These are phyloP conservation scores for Botrytis byssoidea DNA, from an alignment of 2,329 filamentous ascomycete genomes.

Conservation along the genomic window DNA sequence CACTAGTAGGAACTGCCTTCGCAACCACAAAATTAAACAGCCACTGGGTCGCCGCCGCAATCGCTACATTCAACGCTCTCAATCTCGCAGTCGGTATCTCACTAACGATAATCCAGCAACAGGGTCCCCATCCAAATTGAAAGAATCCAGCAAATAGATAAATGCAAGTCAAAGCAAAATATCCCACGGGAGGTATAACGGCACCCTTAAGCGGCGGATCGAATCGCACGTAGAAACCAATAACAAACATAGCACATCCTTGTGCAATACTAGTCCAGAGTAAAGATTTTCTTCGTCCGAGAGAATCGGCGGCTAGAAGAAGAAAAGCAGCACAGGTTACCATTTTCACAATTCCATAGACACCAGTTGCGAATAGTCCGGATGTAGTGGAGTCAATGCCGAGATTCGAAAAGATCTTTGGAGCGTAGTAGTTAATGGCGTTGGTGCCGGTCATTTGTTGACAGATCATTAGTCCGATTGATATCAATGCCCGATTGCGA, in stretches of 20 bases:
- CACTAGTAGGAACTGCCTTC: slow-evolving; percentile 61
- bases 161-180: slow-evolving; percentile 68
- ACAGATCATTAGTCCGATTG: slow-evolving; percentile 63
- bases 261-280: slow-evolving; percentile 65
- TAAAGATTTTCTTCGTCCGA: slow-evolving; percentile 57
- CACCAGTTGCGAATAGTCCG: slow-evolving; percentile 68
- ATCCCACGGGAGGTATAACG: slow-evolving; percentile 62
- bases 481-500: slow-evolving; percentile 62
- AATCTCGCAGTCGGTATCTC: slow-evolving; percentile 69
- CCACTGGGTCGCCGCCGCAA: slow-evolving; percentile 69
- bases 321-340: slow-evolving; percentile 62
- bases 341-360: slow-evolving; percentile 73
- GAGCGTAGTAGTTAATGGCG: slow-evolving; percentile 54
- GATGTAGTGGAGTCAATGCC: slow-evolving; percentile 57
- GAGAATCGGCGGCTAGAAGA: slow-evolving; percentile 65
- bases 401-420: slow-evolving; percentile 65
- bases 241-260: slow-evolving; percentile 63
- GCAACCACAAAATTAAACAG: slow-evolving; percentile 74
- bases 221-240: slow-evolving; percentile 68
- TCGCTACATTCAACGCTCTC: slow-evolving; percentile 64
- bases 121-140: slow-evolving; percentile 67
- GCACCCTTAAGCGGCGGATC: slow-evolving; percentile 54
- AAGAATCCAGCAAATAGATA: slow-evolving; percentile 71
- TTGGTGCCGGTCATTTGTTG: slow-evolving; percentile 59
- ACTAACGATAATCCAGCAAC: slow-evolving; percentile 66